A percentile compares a stretch with the other conserved stretches of the same genome.
phyloP scores from a whole-genome alignment of 805 yeast genomes.

The Myxozyma sirexii region DNA sequence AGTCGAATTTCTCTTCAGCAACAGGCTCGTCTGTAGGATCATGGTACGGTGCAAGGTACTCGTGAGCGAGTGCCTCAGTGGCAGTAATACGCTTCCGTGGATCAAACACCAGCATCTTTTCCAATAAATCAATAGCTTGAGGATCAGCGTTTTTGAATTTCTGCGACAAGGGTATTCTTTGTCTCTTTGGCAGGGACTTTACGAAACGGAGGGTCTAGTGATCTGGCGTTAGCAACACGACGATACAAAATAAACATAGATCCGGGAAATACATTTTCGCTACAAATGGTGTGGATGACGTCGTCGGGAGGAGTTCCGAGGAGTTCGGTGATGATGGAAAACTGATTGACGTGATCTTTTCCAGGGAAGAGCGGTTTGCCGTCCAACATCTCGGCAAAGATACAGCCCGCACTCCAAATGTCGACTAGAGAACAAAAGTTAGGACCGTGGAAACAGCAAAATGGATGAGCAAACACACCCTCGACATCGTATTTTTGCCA shows the following conservation, averaged over 20 bases:
- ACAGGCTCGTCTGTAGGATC: constrained; percentile 97
- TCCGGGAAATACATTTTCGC: constrained; percentile 66
- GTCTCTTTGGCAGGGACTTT: constrained; percentile 87
- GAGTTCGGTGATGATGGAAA: constrained; percentile 92
- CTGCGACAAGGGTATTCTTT: constrained; percentile 84
- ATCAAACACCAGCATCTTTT: constrained; percentile 90
- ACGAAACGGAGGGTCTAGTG: constrained; percentile 78
- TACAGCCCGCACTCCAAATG: constrained; percentile 98
- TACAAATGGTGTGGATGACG: constrained; percentile 93
- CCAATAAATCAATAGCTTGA: constrained; percentile 83
- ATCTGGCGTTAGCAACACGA: neutral
- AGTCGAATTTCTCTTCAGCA: constrained; percentile 89
- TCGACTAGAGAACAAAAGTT: constrained; percentile 57
- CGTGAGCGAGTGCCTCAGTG: constrained; percentile 84
- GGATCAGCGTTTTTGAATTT: constrained; percentile 71
- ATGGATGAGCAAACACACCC: constrained; percentile 24
- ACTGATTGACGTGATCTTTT: constrained; percentile 97
- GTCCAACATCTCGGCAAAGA: constrained; percentile 95
- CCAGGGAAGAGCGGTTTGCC: constrained; percentile 98
- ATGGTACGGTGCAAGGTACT: constrained; percentile 91
- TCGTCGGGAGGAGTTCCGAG: constrained; percentile 96
- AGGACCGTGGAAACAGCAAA: neutral
- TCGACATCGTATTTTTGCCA: constrained; percentile 98
- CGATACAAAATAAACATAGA: too few relatives aligned
- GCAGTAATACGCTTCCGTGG: constrained; percentile 94